Base-by-base conservation (phyloP, 495 filamentous ascomycete genomes). In the Pseudomonodictys pantanalensis region DNA sequence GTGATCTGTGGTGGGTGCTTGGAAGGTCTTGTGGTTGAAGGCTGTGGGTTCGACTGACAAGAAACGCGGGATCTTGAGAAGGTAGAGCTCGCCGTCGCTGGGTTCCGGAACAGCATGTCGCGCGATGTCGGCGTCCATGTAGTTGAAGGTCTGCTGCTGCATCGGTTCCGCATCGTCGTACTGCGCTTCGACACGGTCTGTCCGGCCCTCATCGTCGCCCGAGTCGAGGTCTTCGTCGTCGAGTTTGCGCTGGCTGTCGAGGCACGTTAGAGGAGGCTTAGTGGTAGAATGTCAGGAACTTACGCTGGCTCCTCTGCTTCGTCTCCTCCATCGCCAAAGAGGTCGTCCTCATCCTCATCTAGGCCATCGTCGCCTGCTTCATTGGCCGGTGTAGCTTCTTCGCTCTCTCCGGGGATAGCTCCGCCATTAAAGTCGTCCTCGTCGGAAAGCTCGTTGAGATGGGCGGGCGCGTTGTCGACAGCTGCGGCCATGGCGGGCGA, bases 181-280 rank as follows among this genome's bases (percentile, higher is more conserved):
- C 18, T 42, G 26, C 32, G 62, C 64, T 10, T 8, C 44, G 15
- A 58, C 46, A 9, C 81, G 78, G 68, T 86, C 83, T 56, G 71
- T 68, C 38, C 83, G 75, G 45, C 74, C 81, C 56, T 82, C 77
- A 64, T 91, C 89, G 61, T 87, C 85, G n/a, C 86, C 91, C 9
- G 91, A 96, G 57, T 86, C 88, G 1, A 95, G 75, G 24, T 91
- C 89, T 43, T 83, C 79, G 68, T 95, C 90, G 55, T 86, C 81
- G 15, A 90, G 73, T 53, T 77, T 77, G 50, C 82, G 83, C 58
- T 73, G 66, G n/a, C 65, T 68, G 51, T 67, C 72, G 66, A 73
- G 62, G 26, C 30, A 35, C 38, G 12, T 60, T 46, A 69, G 57
- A 59, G 65, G 45, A 68, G 70, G 20, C 62, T 32, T 43, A 71